phyloP scores from a whole-genome alignment of 495 filamentous ascomycete species.

The Penicillium parvum region DNA sequence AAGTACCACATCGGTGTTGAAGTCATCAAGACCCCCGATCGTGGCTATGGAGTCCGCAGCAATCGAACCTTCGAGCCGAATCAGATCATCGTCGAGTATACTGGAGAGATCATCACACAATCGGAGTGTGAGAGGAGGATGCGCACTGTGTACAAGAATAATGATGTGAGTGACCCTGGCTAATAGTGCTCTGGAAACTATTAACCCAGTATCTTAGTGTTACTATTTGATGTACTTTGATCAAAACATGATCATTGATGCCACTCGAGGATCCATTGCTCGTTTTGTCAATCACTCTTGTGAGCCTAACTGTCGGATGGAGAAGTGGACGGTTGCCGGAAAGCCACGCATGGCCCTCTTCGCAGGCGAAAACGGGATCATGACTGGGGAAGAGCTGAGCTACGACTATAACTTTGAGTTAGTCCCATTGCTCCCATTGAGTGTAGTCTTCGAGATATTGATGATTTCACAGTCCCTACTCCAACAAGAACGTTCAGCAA shows the following conservation, averaged over 20 bases:
- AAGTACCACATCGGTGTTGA: constrained; percentile 91
- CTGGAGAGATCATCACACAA: constrained; percentile 93
- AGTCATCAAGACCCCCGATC: constrained; percentile 82
- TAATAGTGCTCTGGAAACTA: background rate
- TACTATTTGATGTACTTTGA: constrained; percentile 99
- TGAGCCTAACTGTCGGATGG: constrained; percentile 94
- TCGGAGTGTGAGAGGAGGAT: constrained; percentile 89
- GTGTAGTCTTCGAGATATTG: constrained; percentile 2
- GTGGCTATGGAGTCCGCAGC: constrained; percentile 85
- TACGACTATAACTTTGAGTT: constrained; percentile 99
- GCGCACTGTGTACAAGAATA: constrained; percentile 86
- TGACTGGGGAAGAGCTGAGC: constrained; percentile 93
- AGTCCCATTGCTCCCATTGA: constrained; percentile 13
- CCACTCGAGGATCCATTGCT: constrained; percentile 90
- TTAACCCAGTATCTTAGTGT: constrained; percentile 51
- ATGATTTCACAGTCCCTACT: constrained; percentile 53
- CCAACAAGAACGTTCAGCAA: constrained; percentile 74
- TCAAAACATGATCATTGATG: constrained; percentile 98
- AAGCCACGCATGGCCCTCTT: constrained; percentile 97
- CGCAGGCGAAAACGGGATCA: constrained; percentile 81
- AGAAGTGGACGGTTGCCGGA: constrained; percentile 93
- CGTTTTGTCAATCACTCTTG: constrained; percentile 98
- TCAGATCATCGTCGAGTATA: constrained; percentile 98
- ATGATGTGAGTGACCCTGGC: constrained; percentile 57
- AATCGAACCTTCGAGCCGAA: constrained; percentile 83